A percentile compares a stretch with the other conserved stretches of the same genome.
These are phyloP conservation scores for Scorias spongiosa DNA, from an alignment of 2,329 filamentous ascomycete species.

Conservation along the genomic window DNA sequence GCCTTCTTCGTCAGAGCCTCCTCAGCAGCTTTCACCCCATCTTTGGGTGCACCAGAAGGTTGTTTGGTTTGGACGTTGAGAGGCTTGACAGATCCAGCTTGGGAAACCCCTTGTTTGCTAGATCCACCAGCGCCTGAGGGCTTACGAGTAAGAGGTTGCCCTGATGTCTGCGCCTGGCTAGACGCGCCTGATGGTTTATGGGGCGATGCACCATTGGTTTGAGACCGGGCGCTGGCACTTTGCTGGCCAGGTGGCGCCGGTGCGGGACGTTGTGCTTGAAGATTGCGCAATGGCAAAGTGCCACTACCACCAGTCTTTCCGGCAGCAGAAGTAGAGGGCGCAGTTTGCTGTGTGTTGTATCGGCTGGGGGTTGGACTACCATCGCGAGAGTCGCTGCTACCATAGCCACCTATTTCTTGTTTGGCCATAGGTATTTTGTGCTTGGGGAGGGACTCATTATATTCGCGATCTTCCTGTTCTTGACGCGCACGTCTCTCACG, in stretches of 20 bases:
- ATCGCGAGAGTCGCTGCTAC: constrained; percentile 31
- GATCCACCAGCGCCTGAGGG: constrained; percentile 13
- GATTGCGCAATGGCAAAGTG: constrained; percentile 28
- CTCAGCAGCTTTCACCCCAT: constrained; percentile 73
- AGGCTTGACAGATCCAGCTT: constrained; percentile 30
- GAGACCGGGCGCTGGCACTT: constrained; percentile 12
- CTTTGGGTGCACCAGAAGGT: constrained; percentile 32
- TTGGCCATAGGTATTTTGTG: constrained; percentile 67
- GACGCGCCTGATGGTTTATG: constrained; percentile 12
- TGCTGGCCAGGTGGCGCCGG: constrained; percentile 17
- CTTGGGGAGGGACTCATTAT: constrained; percentile 80
- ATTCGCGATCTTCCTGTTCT: constrained; percentile 57
- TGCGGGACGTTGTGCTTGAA: constrained; percentile 49
- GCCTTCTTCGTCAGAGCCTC: constrained; percentile 61
- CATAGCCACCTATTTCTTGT: constrained; percentile 70
- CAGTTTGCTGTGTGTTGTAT: constrained; percentile 74
- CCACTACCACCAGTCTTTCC: constrained; percentile 13
- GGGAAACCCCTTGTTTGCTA: constrained; percentile 11
- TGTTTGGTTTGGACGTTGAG: constrained; percentile 35
- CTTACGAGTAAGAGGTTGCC: constrained; percentile 14
- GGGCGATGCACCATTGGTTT: constrained; percentile 15
- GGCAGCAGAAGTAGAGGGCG: constrained; percentile 37
- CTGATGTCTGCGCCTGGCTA: constrained; percentile 10
- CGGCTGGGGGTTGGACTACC: constrained; percentile 37
- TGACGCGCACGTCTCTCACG: constrained; percentile 37